These are phyloP conservation scores for Penicillium verhagenii DNA, from an alignment of 495 filamentous ascomycete species.

Conservation along the genomic window DNA sequence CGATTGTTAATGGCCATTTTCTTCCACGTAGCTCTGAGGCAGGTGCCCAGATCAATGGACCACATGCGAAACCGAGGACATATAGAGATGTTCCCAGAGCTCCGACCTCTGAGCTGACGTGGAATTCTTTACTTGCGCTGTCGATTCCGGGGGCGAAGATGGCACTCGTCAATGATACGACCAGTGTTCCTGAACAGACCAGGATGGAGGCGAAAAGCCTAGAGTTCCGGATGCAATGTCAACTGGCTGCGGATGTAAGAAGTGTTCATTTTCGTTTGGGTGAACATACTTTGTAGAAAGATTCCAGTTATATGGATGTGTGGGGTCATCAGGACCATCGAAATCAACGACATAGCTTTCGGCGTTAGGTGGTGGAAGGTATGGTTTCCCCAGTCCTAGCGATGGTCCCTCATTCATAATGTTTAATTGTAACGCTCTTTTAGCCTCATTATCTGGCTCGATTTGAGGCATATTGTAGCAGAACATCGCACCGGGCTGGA, in stretches of 20 bases:
- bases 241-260: neutral
- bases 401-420: conserved; percentile 16
- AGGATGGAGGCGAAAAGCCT: conserved; percentile 32
- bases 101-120: conserved; percentile 47
- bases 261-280: neutral
- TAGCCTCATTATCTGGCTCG: neutral
- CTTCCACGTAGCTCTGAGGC: conserved; percentile 74
- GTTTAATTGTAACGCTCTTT: neutral
- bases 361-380: conserved; percentile 39
- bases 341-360: conserved; percentile 54
- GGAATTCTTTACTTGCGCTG: conserved; percentile 43
- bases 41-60: conserved; percentile 62
- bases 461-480: neutral
- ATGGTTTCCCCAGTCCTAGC: conserved; percentile 35
- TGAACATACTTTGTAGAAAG: conserved; percentile 26
- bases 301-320: conserved; percentile 55
- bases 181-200: conserved; percentile 50
- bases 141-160: conserved; percentile 53
- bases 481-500: neutral
- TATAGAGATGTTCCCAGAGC: conserved; percentile 54
- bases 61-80: conserved; percentile 53
- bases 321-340: conserved; percentile 47
- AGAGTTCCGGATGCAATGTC: neutral
- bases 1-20: conserved; percentile 53
- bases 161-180: conserved; percentile 50